These are phyloP conservation scores for Ogataea wickerhamii DNA, from an alignment of 805 yeast genomes.

Conservation along the genomic window DNA sequence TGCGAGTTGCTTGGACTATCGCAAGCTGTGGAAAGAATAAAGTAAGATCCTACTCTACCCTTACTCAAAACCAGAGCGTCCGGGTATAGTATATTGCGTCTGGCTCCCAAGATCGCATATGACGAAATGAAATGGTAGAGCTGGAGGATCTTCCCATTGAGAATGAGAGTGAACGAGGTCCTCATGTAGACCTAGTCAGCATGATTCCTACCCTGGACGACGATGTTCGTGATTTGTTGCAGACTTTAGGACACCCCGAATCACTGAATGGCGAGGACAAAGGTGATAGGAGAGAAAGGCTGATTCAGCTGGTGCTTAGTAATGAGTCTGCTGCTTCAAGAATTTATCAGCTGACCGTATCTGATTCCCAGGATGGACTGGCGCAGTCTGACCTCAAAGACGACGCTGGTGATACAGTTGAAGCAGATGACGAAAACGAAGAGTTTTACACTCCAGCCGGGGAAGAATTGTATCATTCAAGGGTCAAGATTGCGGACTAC, in stretches of 20 bases:
- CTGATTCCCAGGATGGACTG: slow-evolving; percentile 1
- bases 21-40: too few relatives aligned
- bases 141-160: background rate
- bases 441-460: slow-evolving; percentile 85
- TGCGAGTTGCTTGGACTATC: too few relatives aligned
- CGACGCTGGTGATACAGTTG: slow-evolving; percentile 34
- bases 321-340: slow-evolving; percentile 22
- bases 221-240: slow-evolving; percentile 51
- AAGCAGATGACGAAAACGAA: slow-evolving; percentile 58
- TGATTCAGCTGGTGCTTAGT: slow-evolving; percentile 43
- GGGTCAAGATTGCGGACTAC: slow-evolving; percentile 48
- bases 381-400: slow-evolving; percentile 1
- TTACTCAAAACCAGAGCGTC: too few relatives aligned
- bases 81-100: too few relatives aligned
- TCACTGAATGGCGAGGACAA: slow-evolving; percentile 56
- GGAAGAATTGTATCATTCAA: slow-evolving; percentile 44
- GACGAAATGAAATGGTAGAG: slow-evolving; percentile 2
- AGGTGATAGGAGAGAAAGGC: slow-evolving; percentile 51
- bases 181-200: slow-evolving; percentile 10
- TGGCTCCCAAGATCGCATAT: background rate
- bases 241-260: slow-evolving; percentile 53
- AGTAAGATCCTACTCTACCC: too few relatives aligned
- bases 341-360: slow-evolving; percentile 10
- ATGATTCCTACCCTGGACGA: slow-evolving; percentile 63
- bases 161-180: background rate